Conservation (phyloP, 805 yeast species). For the Candida vaughaniae region DNA sequence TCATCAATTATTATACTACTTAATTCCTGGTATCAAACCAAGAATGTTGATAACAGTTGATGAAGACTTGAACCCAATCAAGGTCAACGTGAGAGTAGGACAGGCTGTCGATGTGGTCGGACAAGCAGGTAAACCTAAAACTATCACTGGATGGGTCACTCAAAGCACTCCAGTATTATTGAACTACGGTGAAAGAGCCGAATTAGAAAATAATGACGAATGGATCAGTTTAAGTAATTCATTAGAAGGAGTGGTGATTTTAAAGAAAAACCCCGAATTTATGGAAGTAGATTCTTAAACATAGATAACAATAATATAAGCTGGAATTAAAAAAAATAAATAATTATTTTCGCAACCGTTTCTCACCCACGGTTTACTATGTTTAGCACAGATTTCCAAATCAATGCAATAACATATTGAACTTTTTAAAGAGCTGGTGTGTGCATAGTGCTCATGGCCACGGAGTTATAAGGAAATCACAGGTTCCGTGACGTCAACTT, state of each 20-base stretch:
- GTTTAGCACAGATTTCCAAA: too few species aligned
- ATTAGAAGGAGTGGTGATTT: slow-evolving; percentile 89
- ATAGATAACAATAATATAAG: too few species aligned
- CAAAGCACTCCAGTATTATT: slow-evolving; percentile 95
- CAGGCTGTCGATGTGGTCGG: slow-evolving; percentile 99
- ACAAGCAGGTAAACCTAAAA: slow-evolving; percentile 98
- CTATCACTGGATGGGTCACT: slow-evolving; percentile 99
- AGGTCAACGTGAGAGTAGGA: slow-evolving; percentile 96
- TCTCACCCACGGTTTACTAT: too few species aligned
- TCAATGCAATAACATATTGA: too few species aligned
- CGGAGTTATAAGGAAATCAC: too few species aligned
- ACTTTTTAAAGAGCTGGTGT: too few species aligned
- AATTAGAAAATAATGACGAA: slow-evolving; percentile 85
- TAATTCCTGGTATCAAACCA: slow-evolving; percentile 88
- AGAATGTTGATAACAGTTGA: slow-evolving; percentile 91
- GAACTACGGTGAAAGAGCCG: slow-evolving; percentile 95
- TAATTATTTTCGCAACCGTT: too few species aligned
- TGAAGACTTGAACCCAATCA: slow-evolving; percentile 84
- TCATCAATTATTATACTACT: slow-evolving; percentile 80
- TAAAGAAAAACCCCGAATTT: slow-evolving; percentile 86
- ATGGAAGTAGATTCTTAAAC: slow-evolving; percentile 53
- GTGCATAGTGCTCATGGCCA: too few species aligned
- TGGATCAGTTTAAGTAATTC: slow-evolving; percentile 78
- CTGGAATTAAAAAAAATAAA: too few species aligned
- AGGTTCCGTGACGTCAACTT: too few species aligned